These are phyloP conservation scores for Aspergillus homomorphus DNA, from an alignment of 495 filamentous ascomycete genomes.

Conservation along the genomic window DNA sequence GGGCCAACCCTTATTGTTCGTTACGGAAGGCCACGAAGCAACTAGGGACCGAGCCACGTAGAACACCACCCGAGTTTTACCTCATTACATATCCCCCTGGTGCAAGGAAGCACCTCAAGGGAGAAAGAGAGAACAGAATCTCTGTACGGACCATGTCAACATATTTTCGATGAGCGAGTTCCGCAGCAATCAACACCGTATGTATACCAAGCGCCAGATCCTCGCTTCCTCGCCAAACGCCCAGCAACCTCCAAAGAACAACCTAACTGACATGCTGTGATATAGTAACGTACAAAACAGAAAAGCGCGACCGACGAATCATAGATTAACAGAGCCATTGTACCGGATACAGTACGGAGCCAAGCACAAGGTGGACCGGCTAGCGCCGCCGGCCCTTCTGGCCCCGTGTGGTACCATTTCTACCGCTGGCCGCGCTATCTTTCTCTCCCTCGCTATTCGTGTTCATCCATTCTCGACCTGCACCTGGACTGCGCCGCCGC, in stretches of 20 bases:
- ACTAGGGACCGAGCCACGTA: background rate
- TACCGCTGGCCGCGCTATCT: conserved; percentile 20
- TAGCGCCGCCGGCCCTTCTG: conserved; percentile 21
- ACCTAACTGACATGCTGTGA: background rate
- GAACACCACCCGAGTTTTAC: background rate
- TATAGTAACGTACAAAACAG: background rate
- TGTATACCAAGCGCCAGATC: background rate
- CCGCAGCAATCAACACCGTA: background rate
- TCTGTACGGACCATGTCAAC: background rate
- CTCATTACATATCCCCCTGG: too few species aligned
- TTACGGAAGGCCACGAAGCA: background rate
- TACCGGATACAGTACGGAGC: background rate
- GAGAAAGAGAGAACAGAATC: too few species aligned
- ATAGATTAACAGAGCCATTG: background rate
- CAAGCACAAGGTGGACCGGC: background rate
- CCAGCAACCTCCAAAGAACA: background rate
- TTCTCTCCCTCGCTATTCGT: conserved; percentile 45
- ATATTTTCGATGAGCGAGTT: too few species aligned
- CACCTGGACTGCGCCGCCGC: conserved; percentile 67
- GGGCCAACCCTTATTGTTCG: background rate
- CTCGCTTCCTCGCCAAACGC: background rate
- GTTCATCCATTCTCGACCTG: conserved; percentile 40
- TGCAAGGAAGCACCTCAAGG: too few species aligned
- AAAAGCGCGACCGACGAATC: too few species aligned
- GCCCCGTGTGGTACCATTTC: conserved; percentile 27